Base-by-base conservation (phyloP, 805 yeast species). In the Nakazawaea molendinolei region DNA sequence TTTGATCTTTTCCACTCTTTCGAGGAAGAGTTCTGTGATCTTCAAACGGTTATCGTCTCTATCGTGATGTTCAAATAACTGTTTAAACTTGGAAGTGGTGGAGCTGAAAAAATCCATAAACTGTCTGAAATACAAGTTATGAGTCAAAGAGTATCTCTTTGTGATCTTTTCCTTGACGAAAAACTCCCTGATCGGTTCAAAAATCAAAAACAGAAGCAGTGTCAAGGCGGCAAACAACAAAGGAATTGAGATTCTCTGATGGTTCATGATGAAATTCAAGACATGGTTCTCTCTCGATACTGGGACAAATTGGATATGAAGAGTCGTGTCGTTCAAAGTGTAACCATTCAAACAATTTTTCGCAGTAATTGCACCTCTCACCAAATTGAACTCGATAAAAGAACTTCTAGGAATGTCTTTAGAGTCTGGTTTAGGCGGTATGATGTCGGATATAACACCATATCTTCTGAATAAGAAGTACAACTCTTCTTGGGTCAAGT, bases 121-220 rank as follows among this genome's bases (percentile, higher is more conserved):
- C 22, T 61, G 63, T 25, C 56, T 53, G 27, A 57, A 48, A 22
- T 54, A 52, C 32, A 57, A 59, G 26, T 56, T 49, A 37, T 65
- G 69, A 44, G 66, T 69, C 33, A 81, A 52, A 1, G 81, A 62
- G 48, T 67, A 75, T 47, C 61, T 71, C 41, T 69, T 74, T 4
- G 81, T 73, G 38, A 92, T 76, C 50, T 84, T 86, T 50, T 74
- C 77, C 48, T 75, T 76, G 38, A 92, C 75, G 50, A 77, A 79
- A 57, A 78, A 81, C 44, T 82, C 80, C 53, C 98, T 73, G 29
- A 92, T 85, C 1, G 98, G 98, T 48, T 92, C 98, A 57, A 92
- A 92, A 28, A 92, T 71, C 22, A 84, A 52, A 29, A 87, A 95
- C 0, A 97, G 94, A 2, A 80, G 42, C 3, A 86, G 81, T 3